Percentiles rank a stretch among this genome's conserved stretches.
phyloP scores from a whole-genome alignment of 2,329 filamentous ascomycete species.

The Claviceps humidiphila region DNA sequence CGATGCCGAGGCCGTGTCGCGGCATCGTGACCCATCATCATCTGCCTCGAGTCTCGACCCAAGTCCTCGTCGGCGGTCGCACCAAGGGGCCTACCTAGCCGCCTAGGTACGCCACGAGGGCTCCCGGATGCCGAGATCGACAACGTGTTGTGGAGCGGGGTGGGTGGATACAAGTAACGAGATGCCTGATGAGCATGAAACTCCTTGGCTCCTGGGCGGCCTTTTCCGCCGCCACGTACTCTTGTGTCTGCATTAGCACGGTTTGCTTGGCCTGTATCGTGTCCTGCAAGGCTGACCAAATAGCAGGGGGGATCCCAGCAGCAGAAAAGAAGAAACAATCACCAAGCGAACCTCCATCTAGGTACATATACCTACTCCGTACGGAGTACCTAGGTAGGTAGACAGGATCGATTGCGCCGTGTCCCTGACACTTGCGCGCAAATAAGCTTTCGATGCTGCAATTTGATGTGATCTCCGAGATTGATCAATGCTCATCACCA shows the following conservation, averaged over 20 bases:
- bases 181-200: not conserved
- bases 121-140: not conserved
- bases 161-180: not conserved
- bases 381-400: too few species aligned
- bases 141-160: not conserved
- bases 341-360: too few species aligned
- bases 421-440: too few species aligned
- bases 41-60: not conserved
- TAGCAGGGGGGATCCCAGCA: too few species aligned
- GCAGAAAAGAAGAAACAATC: too few species aligned
- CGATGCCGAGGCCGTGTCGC: not conserved
- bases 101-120: not conserved
- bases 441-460: too few species aligned
- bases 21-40: not conserved
- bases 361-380: too few species aligned
- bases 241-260: not conserved
- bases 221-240: not conserved
- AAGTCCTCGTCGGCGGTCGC: not conserved
- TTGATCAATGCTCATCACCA: too few species aligned
- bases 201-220: not conserved
- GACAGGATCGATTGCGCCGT: too few species aligned
- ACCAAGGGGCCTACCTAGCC: not conserved
- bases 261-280: too few species aligned
- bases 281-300: too few species aligned
- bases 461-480: too few species aligned